These are phyloP conservation scores for Elsinoe batatas DNA, from an alignment of 2,329 filamentous ascomycete species.

Conservation along the genomic window DNA sequence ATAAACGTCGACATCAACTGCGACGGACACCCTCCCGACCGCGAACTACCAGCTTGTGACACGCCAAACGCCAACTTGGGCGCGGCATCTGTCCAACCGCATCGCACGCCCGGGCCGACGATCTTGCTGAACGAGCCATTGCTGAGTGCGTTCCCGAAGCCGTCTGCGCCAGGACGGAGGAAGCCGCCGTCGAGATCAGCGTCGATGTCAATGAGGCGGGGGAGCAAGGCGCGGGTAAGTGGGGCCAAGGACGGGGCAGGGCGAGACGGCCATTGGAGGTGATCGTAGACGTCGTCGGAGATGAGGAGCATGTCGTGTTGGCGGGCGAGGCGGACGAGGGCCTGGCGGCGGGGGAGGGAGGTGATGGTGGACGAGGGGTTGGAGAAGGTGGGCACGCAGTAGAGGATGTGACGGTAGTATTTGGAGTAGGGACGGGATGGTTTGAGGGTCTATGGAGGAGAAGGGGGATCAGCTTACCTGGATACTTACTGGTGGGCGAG, in stretches of 20 bases:
- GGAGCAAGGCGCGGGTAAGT: constrained; percentile 42
- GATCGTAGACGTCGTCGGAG: constrained; percentile 89
- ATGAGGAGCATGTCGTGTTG: constrained; percentile 73
- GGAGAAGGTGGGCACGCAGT: constrained; percentile 76
- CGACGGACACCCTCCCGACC: constrained; percentile 50
- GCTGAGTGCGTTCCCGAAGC: constrained; percentile 70
- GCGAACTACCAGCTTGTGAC: constrained; percentile 48
- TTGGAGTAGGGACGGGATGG: constrained; percentile 54
- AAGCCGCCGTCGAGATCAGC: constrained; percentile 51
- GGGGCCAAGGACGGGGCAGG: constrained; percentile 16
- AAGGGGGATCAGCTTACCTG: constrained; percentile 17
- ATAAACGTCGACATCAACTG: constrained; percentile 50
- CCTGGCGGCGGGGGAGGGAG: constrained; percentile 55
- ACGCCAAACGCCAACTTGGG: constrained; percentile 50
- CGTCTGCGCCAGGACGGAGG: constrained; percentile 37
- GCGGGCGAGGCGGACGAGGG: constrained; percentile 66
- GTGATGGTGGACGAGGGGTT: constrained; percentile 84
- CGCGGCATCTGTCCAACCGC: constrained; percentile 78
- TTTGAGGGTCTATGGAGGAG: constrained; percentile 42
- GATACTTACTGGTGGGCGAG: not conserved
- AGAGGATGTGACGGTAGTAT: constrained; percentile 78
- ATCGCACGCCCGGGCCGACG: constrained; percentile 66
- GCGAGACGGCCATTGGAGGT: constrained; percentile 63
- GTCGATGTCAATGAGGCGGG: constrained; percentile 72
- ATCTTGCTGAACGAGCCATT: constrained; percentile 92